phyloP scores from a whole-genome alignment of 2,329 filamentous ascomycete genomes.

The Amauroascus verrucosus region DNA sequence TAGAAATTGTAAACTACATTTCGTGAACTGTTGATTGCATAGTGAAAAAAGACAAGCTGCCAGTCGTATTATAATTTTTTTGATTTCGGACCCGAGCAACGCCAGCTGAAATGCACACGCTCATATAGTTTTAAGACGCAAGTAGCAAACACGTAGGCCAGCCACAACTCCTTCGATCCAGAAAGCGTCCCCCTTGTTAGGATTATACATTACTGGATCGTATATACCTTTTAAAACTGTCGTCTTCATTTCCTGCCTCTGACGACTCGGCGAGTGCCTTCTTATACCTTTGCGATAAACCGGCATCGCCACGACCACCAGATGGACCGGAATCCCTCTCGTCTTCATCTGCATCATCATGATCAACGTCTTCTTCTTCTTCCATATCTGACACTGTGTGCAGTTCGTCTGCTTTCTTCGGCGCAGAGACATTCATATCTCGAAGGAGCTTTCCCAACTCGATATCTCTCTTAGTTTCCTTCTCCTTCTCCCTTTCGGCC shows the following conservation, averaged over 20 bases:
- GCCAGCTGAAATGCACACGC: constrained; percentile 12
- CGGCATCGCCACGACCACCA: constrained; percentile 42
- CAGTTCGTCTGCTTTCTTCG: constrained; percentile 24
- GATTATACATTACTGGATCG: constrained; percentile 29
- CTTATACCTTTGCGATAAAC: constrained; percentile 65
- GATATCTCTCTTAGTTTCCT: constrained; percentile 60
- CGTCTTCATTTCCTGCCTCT: constrained; percentile 33
- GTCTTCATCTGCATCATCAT: constrained; percentile 34
- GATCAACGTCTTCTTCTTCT: constrained; percentile 44
- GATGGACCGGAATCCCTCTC: constrained; percentile 47
- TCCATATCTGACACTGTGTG: constrained; percentile 43
- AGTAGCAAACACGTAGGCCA: background rate
- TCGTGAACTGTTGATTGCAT: too few species aligned
- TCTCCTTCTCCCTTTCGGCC: constrained; percentile 64
- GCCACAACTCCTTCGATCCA: background rate
- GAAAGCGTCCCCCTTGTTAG: background rate
- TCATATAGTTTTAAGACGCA: background rate
- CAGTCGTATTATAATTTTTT: too few species aligned
- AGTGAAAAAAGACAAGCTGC: too few species aligned
- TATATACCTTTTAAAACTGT: constrained; percentile 44
- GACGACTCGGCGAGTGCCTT: constrained; percentile 55
- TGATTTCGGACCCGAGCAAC: background rate
- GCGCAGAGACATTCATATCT: constrained; percentile 61
- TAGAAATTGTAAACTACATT: too few species aligned
- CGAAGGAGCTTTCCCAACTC: constrained; percentile 91